phyloP scores from a whole-genome alignment of 257 asterid genomes.

The Eustoma russellianum region DNA sequence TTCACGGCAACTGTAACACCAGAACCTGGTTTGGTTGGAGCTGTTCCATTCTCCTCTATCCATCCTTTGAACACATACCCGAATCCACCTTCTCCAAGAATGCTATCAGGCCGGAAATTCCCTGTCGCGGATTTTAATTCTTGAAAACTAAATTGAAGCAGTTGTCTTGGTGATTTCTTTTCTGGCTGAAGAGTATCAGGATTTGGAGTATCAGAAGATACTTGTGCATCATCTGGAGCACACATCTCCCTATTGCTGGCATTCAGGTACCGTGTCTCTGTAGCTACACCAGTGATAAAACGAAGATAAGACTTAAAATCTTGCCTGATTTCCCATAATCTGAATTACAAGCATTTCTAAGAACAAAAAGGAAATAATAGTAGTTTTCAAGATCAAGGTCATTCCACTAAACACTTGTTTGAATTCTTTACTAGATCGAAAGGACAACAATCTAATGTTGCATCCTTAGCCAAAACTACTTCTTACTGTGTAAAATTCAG shows the following conservation, averaged over 20 bases:
- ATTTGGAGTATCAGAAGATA: constrained; percentile 38
- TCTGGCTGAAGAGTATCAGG: constrained; percentile 27
- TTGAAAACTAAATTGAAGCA: constrained; percentile 67
- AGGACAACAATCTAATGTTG: too few species aligned
- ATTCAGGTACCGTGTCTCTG: constrained; percentile 69
- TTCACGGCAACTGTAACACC: constrained; percentile 93
- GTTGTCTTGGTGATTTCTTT: constrained; percentile 40
- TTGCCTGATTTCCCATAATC: too few species aligned
- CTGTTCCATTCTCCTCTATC: constrained; percentile 94
- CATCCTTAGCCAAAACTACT: too few species aligned
- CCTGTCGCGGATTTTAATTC: constrained; percentile 90
- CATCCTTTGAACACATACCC: constrained; percentile 96
- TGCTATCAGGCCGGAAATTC: constrained; percentile 87
- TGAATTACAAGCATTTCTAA: too few species aligned
- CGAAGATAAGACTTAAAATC: constrained; percentile 3
- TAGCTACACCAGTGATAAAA: constrained; percentile 30
- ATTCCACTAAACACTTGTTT: too few species aligned
- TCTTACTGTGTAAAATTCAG: too few species aligned
- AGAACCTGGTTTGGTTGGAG: constrained; percentile 88
- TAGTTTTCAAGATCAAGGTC: too few species aligned
- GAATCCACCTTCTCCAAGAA: constrained; percentile 95
- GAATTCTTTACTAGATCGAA: too few species aligned
- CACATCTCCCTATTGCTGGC: constrained; percentile 86
- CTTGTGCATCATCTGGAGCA: constrained; percentile 55
- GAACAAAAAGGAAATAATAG: too few species aligned